These are phyloP conservation scores for Mucor circinelloides DNA, from an alignment of 371 early-diverging fungal species.

Conservation along the genomic window DNA sequence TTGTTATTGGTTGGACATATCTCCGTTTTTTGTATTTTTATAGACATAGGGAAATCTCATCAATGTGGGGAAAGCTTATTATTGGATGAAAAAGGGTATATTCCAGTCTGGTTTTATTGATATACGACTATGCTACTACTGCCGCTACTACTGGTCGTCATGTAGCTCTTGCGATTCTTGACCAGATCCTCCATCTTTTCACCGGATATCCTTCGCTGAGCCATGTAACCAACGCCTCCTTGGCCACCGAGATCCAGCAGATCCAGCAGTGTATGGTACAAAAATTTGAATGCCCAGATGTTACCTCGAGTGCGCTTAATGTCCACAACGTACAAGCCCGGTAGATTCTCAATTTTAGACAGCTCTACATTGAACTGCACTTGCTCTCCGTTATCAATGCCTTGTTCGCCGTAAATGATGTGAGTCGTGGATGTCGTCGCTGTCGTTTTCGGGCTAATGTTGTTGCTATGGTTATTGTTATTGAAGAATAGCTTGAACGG, in stretches of 20 bases:
- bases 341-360: constrained; percentile 87
- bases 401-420: constrained; percentile 87
- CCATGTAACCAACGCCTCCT: constrained; percentile 43
- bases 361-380: constrained; percentile 87
- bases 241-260: constrained; percentile 59
- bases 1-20: constrained; percentile 19
- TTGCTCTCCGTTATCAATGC: constrained; percentile 84
- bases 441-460: constrained; percentile 11
- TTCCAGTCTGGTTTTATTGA: neutral
- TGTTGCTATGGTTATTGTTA: neutral
- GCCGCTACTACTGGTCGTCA: constrained; percentile 23
- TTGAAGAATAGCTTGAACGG: constrained; percentile 14
- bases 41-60: neutral
- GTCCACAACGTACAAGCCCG: constrained; percentile 89
- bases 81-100: constrained; percentile 1
- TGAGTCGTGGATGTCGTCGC: neutral
- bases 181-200: constrained; percentile 1
- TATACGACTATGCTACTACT: neutral
- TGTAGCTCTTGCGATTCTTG: constrained; percentile 20
- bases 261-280: constrained; percentile 77
- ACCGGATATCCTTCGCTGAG: constrained; percentile 10
- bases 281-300: constrained; percentile 90
- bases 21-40: neutral
- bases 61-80: neutral
- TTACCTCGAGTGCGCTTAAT: constrained; percentile 90